Percentiles rank a stretch among this genome's conserved stretches.
Evolutionary conservation across 1,284 basidiomycete species (phyloP).

Genomic region (Marasmius fiardii): DNA sequence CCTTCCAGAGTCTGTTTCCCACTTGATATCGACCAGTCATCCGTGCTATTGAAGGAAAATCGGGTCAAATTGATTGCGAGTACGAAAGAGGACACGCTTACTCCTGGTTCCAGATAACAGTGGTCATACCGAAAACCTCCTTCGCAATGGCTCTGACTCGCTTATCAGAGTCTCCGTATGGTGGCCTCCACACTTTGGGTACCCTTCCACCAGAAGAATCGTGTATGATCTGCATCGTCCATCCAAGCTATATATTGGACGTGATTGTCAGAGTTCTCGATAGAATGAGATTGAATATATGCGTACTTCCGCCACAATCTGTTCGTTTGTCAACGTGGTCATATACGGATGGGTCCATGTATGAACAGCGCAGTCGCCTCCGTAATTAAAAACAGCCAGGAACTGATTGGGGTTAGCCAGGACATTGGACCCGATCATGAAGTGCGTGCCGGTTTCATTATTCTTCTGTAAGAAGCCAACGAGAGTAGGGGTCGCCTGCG

Average conservation of each 20-base stretch:
- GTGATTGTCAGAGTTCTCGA: background rate
- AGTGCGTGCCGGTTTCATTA: conserved; percentile 69
- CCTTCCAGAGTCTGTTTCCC: conserved; percentile 39
- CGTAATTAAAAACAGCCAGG: conserved; percentile 44
- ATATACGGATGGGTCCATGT: conserved; percentile 82
- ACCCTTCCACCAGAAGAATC: conserved; percentile 75
- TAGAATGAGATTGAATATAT: conserved; percentile 15
- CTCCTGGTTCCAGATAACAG: conserved; percentile 83
- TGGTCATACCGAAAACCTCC: conserved; percentile 67
- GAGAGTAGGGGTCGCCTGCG: conserved; percentile 10
- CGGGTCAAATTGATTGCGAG: background rate
- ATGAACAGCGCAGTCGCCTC: conserved; percentile 73
- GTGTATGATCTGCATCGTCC: conserved; percentile 80
- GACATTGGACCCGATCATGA: conserved; percentile 80
- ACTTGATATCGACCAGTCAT: conserved; percentile 59
- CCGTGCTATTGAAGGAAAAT: conserved; percentile 41
- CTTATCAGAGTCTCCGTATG: conserved; percentile 75
- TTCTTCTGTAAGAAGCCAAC: conserved; percentile 54
- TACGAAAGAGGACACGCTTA: conserved; percentile 27
- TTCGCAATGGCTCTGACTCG: conserved; percentile 72
- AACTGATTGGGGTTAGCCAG: conserved; percentile 54
- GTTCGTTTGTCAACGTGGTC: conserved; percentile 70
- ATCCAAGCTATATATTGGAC: conserved; percentile 54
- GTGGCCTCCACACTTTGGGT: conserved; percentile 74
- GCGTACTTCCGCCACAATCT: conserved; percentile 60